Percentiles rank a stretch among this genome's conserved stretches.
phyloP scores from a whole-genome alignment of 352 stramenopile species.

The Globisporangium canariense region DNA sequence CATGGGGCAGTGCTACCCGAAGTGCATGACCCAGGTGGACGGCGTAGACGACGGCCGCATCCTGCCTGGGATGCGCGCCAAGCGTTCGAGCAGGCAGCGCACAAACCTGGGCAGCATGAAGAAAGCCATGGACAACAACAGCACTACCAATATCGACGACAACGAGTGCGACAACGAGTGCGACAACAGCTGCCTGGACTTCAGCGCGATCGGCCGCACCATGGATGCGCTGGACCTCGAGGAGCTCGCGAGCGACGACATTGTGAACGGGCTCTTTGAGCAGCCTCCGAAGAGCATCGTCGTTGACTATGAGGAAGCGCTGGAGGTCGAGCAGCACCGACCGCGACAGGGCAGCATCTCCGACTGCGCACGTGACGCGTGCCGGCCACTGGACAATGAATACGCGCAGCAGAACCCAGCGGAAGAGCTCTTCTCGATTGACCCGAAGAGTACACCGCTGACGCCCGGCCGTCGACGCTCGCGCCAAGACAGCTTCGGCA shows the following conservation, averaged over 20 bases:
- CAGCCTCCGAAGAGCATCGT: slow-evolving; percentile 36
- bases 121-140: background rate
- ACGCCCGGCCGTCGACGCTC: slow-evolving; percentile 25
- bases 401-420: slow-evolving; percentile 11
- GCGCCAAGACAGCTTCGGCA: slow-evolving; percentile 25
- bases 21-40: slow-evolving; percentile 29
- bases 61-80: slow-evolving; percentile 5
- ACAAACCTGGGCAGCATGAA: slow-evolving; percentile 7
- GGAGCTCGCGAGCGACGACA: slow-evolving; percentile 29
- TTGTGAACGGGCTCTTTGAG: slow-evolving; percentile 8
- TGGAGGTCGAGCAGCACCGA: slow-evolving; percentile 17
- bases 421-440: slow-evolving; percentile 10
- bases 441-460: background rate
- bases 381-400: slow-evolving; percentile 31
- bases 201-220: slow-evolving; percentile 1
- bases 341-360: slow-evolving; percentile 16
- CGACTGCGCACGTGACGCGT: slow-evolving; percentile 45
- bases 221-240: slow-evolving; percentile 45
- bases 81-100: slow-evolving; percentile 10
- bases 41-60: slow-evolving; percentile 14
- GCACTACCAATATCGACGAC: background rate
- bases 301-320: slow-evolving; percentile 57
- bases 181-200: background rate
- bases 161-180: background rate
- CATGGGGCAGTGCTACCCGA: slow-evolving; percentile 47